These are phyloP conservation scores for Salvia splendens DNA, from an alignment of 257 asterid species.

Conservation along the genomic window DNA sequence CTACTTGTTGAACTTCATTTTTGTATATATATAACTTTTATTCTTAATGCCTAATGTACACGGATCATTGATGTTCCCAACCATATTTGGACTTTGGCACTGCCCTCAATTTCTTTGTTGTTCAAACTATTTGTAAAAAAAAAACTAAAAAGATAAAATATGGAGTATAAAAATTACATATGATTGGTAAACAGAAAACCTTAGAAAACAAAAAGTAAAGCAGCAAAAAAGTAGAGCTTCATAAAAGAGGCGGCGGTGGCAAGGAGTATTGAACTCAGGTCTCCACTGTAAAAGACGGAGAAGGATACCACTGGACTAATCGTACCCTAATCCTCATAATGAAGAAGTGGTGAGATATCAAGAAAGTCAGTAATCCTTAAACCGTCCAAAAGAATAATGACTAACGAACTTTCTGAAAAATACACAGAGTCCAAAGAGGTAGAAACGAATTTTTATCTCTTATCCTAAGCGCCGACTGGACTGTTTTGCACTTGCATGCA, in stretches of 20 bases:
- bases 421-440: not conserved
- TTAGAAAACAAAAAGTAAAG: too few relatives aligned
- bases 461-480: not conserved
- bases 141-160: too few relatives aligned
- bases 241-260: too few relatives aligned
- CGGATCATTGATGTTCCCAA: not conserved
- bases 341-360: not conserved
- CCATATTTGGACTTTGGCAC: not conserved
- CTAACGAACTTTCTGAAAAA: conserved; percentile 7
- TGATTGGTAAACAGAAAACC: too few relatives aligned
- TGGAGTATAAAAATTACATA: too few relatives aligned
- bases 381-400: not conserved
- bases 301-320: too few relatives aligned
- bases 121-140: too few relatives aligned
- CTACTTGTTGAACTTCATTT: not conserved
- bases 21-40: not conserved
- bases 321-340: not conserved
- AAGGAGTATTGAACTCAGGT: too few relatives aligned
- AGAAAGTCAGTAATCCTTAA: not conserved
- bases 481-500: conserved; percentile 6
- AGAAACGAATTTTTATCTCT: not conserved
- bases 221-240: too few relatives aligned
- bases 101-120: too few relatives aligned
- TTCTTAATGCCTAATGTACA: not conserved
- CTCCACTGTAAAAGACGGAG: too few relatives aligned